Base-by-base conservation (phyloP, 129 eudicot species). In the Pittosporum tobira region DNA sequence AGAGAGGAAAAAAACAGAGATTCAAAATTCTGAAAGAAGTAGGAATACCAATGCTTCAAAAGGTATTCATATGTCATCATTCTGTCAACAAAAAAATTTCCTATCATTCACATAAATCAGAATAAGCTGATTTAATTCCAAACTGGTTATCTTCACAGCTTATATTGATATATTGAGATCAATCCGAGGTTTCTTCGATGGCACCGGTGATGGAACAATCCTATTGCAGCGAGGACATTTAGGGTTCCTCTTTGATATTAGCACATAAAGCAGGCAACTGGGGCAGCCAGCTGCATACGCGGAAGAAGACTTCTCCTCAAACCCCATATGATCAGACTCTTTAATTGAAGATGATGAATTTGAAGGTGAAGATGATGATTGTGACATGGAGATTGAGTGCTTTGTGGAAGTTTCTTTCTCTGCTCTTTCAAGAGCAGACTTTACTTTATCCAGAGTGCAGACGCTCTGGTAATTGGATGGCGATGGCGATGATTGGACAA, bases 381-480 rank as follows among this genome's bases (percentile, higher is more conserved):
- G 83, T 0, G 94, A 75, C 66, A 69, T 42, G 0, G 94, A 83
- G 13, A 85, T 46, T 0, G 94, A 69, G 15, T 96, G 83, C 56
- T 83, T 90, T 64, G 71, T 79, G 4, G 60, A 49, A 0, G 81
- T 71, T 53, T 81, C 87, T 40, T 74, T 67, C 71, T 87, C 94
- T 3, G 91, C 99, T 18, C 96, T 81, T 64, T 93, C 99, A 12
- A 93, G 91, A 0, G 99, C 99, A 4, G 74, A 87, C 45, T 93
- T 93, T 28, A 93, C 99, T 59, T 93, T 93, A 66, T 93, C 99
- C 4, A 93, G 73, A 44, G 99, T 93, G 79, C 99, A 93, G 0
- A 79, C 93, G 29, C 86, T 83, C 54, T 77, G 84, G 77, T 87
- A 87, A 73, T 44, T 43, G 9, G 79, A 66, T 1, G 81, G 63